These are phyloP conservation scores for Penstemon barbatus DNA, from an alignment of 257 asterid genomes.

Conservation along the genomic window DNA sequence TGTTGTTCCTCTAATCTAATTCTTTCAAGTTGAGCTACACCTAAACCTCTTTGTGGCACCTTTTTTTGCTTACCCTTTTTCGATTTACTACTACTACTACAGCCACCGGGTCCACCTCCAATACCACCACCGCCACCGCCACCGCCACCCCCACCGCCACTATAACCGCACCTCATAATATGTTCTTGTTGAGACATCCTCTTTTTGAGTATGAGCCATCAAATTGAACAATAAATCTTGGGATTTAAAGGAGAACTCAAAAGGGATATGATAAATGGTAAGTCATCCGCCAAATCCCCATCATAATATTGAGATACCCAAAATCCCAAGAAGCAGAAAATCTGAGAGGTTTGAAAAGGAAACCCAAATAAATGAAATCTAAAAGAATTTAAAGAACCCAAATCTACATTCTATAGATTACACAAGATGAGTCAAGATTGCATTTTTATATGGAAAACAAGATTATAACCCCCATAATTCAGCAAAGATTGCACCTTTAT, in stretches of 20 bases:
- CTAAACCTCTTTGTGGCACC: conserved; percentile 86
- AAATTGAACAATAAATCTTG: conserved; percentile 35
- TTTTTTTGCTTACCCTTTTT: conserved; percentile 72
- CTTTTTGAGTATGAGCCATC: conserved; percentile 41
- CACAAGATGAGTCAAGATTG: conserved; percentile 36
- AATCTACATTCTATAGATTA: conserved; percentile 40
- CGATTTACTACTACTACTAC: conserved; percentile 30
- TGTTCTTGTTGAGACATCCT: conserved; percentile 69
- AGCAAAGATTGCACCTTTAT: conserved; percentile 39
- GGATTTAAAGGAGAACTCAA: conserved; percentile 38
- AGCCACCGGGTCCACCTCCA: conserved; percentile 8
- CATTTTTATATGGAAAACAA: conserved; percentile 38
- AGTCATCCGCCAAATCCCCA: conserved; percentile 43
- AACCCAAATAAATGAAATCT: conserved; percentile 31
- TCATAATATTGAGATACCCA: conserved; percentile 39
- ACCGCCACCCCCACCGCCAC: conserved; percentile 35
- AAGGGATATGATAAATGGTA: conserved; percentile 35
- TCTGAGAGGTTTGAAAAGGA: conserved; percentile 29
- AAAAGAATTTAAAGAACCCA: conserved; percentile 36
- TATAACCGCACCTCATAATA: conserved; percentile 35
- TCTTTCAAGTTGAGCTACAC: conserved; percentile 93
- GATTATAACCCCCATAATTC: conserved; percentile 36
- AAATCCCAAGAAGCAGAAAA: conserved; percentile 43
- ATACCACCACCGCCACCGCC: conserved; percentile 15
- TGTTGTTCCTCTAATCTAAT: conserved; percentile 77